phyloP scores from a whole-genome alignment of 371 early-diverging fungal species.

The Apophysomyces elegans region DNA sequence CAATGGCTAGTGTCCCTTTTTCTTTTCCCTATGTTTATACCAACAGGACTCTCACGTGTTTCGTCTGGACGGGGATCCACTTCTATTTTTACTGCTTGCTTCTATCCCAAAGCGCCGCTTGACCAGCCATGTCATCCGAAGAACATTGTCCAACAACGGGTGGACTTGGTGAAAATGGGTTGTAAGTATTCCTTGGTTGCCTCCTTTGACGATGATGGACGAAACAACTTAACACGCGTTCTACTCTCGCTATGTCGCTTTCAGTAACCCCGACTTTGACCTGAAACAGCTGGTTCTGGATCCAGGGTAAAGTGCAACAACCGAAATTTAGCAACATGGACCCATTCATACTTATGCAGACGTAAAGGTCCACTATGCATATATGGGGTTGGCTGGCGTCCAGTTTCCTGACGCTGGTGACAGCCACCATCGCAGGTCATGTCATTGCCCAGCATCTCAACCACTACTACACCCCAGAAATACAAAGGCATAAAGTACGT shows the following conservation, averaged over 20 bases:
- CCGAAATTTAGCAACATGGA: not conserved
- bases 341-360: not conserved
- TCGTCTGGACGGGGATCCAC: conserved; percentile 1
- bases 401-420: conserved; percentile 11
- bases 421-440: conserved; percentile 15
- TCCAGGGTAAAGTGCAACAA: conserved; percentile 13
- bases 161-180: conserved; percentile 16
- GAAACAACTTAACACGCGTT: not conserved
- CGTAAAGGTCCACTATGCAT: conserved; percentile 19
- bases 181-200: conserved; percentile 1
- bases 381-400: conserved; percentile 25
- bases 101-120: not conserved
- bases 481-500: conserved; percentile 29
- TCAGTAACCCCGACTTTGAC: conserved; percentile 18
- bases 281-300: conserved; percentile 19
- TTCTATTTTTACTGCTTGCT: conserved; percentile 6
- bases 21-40: no score
- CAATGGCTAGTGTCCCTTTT: not conserved
- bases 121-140: conserved; percentile 5
- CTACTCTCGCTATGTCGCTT: not conserved
- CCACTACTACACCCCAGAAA: conserved; percentile 18
- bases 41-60: not conserved
- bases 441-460: conserved; percentile 16
- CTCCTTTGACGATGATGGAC: not conserved
- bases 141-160: conserved; percentile 13